Evolutionary conservation across 2,329 filamentous ascomycete species (phyloP).

Genomic region (Fonsecaea monophora): DNA sequence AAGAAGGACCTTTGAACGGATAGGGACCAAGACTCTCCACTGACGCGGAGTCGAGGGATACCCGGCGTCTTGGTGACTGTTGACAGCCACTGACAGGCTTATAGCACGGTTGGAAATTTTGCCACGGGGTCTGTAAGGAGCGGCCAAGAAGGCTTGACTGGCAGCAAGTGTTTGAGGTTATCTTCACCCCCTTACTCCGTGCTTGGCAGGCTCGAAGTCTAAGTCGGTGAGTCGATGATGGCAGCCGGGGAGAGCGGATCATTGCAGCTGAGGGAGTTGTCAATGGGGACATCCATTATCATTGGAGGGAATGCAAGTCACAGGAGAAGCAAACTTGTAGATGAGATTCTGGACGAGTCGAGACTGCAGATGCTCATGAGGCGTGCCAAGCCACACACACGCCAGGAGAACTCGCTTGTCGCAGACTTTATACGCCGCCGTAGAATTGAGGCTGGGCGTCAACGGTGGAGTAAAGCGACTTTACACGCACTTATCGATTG

Average conservation of each 20-base stretch:
- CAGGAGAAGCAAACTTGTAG: neutral
- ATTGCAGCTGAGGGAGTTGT: neutral
- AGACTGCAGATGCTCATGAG: too few species aligned
- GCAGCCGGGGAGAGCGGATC: neutral
- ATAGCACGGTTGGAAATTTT: neutral
- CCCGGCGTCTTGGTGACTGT: slow-evolving; percentile 1
- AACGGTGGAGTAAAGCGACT: neutral
- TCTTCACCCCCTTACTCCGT: slow-evolving; percentile 1
- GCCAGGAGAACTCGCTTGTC: neutral
- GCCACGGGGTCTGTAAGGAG: neutral
- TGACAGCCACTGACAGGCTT: slow-evolving; percentile 5
- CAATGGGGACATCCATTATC: neutral
- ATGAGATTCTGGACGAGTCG: too few species aligned
- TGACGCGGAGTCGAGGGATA: slow-evolving; percentile 15
- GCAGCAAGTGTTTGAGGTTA: slow-evolving; percentile 15
- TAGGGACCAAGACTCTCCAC: slow-evolving; percentile 2
- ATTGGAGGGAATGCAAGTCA: neutral
- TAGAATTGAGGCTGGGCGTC: neutral
- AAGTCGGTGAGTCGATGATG: neutral
- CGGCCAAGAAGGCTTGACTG: slow-evolving; percentile 23
- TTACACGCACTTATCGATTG: neutral
- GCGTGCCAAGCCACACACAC: too few species aligned
- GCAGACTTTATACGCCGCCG: neutral
- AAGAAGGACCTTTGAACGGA: neutral
- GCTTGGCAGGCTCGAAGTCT: slow-evolving; percentile 1